Conservation (phyloP, 768 basidiomycete genomes). For the Megacollybia marginata region DNA sequence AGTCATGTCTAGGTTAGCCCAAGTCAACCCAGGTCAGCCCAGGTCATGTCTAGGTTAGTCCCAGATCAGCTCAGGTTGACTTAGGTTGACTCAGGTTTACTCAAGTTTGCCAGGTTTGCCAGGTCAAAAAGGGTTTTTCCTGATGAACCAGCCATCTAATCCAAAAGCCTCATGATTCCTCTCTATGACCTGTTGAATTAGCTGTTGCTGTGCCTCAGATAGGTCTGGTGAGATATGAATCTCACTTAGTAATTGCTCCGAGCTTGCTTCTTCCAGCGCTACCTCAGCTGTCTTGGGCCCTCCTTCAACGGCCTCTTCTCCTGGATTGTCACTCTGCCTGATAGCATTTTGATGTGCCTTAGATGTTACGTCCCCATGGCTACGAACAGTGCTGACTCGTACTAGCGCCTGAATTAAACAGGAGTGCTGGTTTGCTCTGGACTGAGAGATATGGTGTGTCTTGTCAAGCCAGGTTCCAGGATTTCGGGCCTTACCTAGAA, state of each 20-base stretch:
- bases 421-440: neutral
- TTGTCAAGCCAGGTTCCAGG: conserved; percentile 10
- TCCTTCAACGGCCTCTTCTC: no score
- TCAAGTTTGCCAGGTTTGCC: no score
- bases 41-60: no score
- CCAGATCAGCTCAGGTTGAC: no score
- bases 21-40: no score
- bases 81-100: no score
- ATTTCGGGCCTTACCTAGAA: conserved; percentile 5
- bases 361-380: neutral
- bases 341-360: neutral
- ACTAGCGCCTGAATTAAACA: neutral
- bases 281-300: no score
- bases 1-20: no score
- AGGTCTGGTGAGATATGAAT: neutral
- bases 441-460: neutral
- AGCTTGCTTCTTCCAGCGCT: neutral
- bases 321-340: neutral
- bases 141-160: neutral
- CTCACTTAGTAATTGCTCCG: neutral
- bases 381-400: neutral
- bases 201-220: neutral
- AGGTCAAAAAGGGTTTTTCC: no score
- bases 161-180: neutral
- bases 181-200: neutral